Evolutionary conservation across 1,284 basidiomycete genomes (phyloP), one percentile per base, ranked within the genome.

Genomic region (Prillingera fragicola): DNA sequence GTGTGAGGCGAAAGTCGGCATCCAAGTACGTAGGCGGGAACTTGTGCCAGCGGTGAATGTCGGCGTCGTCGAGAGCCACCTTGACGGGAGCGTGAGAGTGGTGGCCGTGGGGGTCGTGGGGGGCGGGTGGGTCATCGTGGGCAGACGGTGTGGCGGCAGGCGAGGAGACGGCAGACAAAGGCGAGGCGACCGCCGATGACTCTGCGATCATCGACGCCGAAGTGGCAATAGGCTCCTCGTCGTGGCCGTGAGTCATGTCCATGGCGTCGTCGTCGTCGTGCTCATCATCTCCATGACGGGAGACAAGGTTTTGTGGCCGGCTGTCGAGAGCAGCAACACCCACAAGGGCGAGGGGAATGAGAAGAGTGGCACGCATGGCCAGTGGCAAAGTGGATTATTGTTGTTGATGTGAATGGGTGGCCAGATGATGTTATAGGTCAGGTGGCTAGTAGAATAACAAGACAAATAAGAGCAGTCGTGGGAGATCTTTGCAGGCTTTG

Each of bases 1-100:
- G 41, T 33, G 59, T 48, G 27, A 67, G 43, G 26, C 61, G 45
- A 52, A 67, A 62, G 48, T 66, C 61, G 31, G 60, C 60, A 37
- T 59, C 59, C 24, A 67, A 45, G 41, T 65, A 67, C 3, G 60
- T 55, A 1, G 63, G 62, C 8, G 65, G 65, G 51, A 60, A 67
- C 19, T 53, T 27, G 47, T 67, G 65, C 54, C 50, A 56, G 26
- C 32, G 24, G 48, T 67, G 65, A 24, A 67, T 59, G n/a, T 45
- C 54, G 2, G 33, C 45, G 43, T 67, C 65, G 50, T 67, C 54
- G 27, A 67, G 54, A 19, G 38, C 37, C 14, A 36, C 45, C 39
- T 59, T 57, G 33, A 62, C 50, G 2, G 55, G 51, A 1, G 48
- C 52, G 37, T 67, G 59, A 12, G 54, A 46, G 38, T 59, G 55